Evolutionary conservation across 164 flowering plant genomes (phyloP).

Genomic region (Dillenia suffruticosa): DNA sequence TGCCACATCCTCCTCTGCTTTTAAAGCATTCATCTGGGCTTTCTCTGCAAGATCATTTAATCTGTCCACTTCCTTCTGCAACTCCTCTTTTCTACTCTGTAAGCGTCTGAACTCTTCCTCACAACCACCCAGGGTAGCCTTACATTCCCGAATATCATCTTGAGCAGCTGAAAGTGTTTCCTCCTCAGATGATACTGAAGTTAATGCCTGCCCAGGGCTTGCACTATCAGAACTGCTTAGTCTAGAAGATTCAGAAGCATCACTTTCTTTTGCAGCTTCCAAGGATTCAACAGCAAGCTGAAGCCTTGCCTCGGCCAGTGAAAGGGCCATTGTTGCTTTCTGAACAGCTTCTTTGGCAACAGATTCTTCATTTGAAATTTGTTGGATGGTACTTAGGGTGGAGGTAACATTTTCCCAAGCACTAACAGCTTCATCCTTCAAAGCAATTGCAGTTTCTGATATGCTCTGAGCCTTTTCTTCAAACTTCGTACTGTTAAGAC

Average conservation of each 20-base stretch:
- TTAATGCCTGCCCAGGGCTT: conserved; percentile 11
- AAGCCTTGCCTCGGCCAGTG: conserved; percentile 88
- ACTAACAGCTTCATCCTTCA: conserved; percentile 69
- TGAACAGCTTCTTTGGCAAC: conserved; percentile 77
- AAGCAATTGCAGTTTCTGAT: conserved; percentile 86
- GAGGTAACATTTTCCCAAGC: conserved; percentile 66
- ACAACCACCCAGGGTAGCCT: conserved; percentile 37
- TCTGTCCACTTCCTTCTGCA: conserved; percentile 73
- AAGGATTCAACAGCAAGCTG: conserved; percentile 54
- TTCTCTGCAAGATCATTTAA: conserved; percentile 72
- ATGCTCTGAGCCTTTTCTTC: conserved; percentile 91
- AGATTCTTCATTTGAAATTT: conserved; percentile 53
- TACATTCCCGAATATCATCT: conserved; percentile 54
- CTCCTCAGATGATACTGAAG: conserved; percentile 27
- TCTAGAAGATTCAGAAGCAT: conserved; percentile 22
- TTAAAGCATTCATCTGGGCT: conserved; percentile 57
- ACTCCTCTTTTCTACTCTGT: conserved; percentile 63
- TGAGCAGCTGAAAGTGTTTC: conserved; percentile 47
- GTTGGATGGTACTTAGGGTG: conserved; percentile 45
- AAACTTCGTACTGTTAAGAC: conserved; percentile 74
- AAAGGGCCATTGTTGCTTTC: conserved; percentile 80
- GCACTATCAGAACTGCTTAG: conserved; percentile 28
- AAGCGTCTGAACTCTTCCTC: conserved; percentile 58
- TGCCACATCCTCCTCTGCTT: conserved; percentile 94
- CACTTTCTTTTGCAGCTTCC: conserved; percentile 24